A percentile compares a stretch with the other conserved stretches of the same genome.
Evolutionary conservation across 805 yeast species (phyloP).

Genomic region (Starmera dryadoides): DNA sequence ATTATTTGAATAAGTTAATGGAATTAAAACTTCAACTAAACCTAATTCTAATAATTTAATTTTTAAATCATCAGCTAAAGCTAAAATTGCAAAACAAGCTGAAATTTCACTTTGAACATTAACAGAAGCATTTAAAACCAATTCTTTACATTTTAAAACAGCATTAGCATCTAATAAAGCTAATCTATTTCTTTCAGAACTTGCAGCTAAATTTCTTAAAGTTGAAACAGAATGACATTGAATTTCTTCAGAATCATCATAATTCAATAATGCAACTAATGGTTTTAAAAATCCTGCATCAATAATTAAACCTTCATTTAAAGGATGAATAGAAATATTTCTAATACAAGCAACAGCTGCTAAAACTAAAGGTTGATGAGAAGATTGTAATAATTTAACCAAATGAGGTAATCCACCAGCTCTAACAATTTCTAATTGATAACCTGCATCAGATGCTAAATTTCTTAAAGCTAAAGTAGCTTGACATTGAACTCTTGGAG

Average conservation of each 20-base stretch:
- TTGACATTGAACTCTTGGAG: constrained; percentile 96
- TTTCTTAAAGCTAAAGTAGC: constrained; percentile 95
- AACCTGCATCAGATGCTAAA: constrained; percentile 91
- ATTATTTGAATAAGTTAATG: constrained; percentile 79
- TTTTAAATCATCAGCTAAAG: constrained; percentile 92
- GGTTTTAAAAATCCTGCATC: constrained; percentile 96
- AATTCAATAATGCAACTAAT: constrained; percentile 75
- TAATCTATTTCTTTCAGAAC: constrained; percentile 85
- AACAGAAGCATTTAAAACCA: constrained; percentile 80
- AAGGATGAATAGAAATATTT: constrained; percentile 93
- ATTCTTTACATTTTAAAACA: constrained; percentile 82
- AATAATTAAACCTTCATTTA: constrained; percentile 90
- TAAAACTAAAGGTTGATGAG: constrained; percentile 84
- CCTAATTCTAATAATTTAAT: constrained; percentile 76
- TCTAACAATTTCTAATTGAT: constrained; percentile 91
- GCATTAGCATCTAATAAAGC: constrained; percentile 94
- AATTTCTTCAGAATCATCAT: constrained; percentile 86
- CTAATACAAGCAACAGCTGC: constrained; percentile 99
- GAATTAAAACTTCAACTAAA: constrained; percentile 81
- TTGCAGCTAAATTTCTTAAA: constrained; percentile 90
- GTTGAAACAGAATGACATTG: constrained; percentile 98
- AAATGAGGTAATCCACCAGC: constrained; percentile 94
- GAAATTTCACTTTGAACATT: constrained; percentile 93
- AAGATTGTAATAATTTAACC: constrained; percentile 81
- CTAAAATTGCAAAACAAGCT: constrained; percentile 95